Conservation (phyloP, 768 basidiomycete genomes). For the Suillus ampliporus region DNA sequence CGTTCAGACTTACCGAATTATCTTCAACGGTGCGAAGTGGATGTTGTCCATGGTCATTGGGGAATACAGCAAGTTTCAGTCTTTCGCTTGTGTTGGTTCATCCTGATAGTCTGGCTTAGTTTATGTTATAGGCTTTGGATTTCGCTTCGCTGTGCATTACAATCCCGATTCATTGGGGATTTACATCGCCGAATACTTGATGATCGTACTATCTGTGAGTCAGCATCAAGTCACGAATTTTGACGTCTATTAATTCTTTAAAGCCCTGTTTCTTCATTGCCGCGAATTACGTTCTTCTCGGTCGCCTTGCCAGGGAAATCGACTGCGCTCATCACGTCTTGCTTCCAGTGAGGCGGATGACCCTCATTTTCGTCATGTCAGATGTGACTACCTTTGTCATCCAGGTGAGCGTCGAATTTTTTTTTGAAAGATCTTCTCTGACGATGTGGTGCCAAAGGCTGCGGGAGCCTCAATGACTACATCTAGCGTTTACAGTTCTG, state of each 20-base stretch:
- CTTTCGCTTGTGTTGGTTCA: not conserved
- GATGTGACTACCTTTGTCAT: constrained; percentile 72
- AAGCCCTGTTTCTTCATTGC: constrained; percentile 81
- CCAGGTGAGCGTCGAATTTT: constrained; percentile 46
- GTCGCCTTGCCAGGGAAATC: constrained; percentile 59
- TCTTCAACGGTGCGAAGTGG: constrained; percentile 55
- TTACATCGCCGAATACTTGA: constrained; percentile 62
- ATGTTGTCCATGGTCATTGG: constrained; percentile 70
- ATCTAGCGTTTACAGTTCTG: constrained; percentile 38
- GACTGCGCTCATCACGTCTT: constrained; percentile 52
- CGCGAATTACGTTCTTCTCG: constrained; percentile 69
- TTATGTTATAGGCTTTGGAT: constrained; percentile 60
- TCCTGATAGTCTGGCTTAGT: constrained; percentile 37
- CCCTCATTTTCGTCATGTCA: constrained; percentile 61
- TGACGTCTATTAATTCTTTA: not conserved
- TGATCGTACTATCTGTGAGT: constrained; percentile 60
- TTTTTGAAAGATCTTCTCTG: not conserved
- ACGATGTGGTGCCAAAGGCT: constrained; percentile 40
- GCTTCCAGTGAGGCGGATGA: constrained; percentile 54
- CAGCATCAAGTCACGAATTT: not conserved
- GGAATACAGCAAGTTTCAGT: constrained; percentile 50
- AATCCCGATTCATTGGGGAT: constrained; percentile 57
- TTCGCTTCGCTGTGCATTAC: constrained; percentile 59
- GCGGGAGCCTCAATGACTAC: constrained; percentile 54
- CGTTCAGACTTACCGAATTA: constrained; percentile 48